Evolutionary conservation across 176 grass and related monocot species (phyloP).

Genomic region (Cenchrus purpureus): DNA sequence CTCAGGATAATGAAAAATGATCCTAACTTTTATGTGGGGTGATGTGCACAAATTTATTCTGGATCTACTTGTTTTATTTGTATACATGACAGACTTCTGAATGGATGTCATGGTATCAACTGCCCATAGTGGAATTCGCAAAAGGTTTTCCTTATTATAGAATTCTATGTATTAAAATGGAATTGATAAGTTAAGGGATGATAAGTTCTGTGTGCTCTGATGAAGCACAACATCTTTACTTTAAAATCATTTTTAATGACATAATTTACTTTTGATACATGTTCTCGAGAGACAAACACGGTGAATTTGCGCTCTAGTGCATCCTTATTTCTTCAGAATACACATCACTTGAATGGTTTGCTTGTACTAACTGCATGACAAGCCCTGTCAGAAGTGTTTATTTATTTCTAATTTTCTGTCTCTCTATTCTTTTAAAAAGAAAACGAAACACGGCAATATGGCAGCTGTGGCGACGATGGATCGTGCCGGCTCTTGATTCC

Average conservation of each 20-base stretch:
- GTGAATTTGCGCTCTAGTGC: not conserved
- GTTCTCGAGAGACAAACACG: not conserved
- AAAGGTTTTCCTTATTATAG: too few species aligned
- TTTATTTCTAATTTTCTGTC: not conserved
- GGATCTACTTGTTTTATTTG: too few species aligned
- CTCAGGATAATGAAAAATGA: too few species aligned
- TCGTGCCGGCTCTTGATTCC: too few species aligned
- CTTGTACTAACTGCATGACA: not conserved
- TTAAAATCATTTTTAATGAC: not conserved
- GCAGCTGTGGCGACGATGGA: too few species aligned
- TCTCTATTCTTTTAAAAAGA: not conserved
- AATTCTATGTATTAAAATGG: too few species aligned
- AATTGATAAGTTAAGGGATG: too few species aligned
- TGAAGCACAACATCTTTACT: not conserved
- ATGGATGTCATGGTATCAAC: too few species aligned
- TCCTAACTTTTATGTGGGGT: too few species aligned
- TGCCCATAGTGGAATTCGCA: too few species aligned
- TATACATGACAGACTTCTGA: too few species aligned
- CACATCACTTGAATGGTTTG: slow-evolving; percentile 11
- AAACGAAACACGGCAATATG: not conserved
- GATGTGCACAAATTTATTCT: too few species aligned
- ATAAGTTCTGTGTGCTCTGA: not conserved
- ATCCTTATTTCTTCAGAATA: not conserved
- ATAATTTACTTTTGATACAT: not conserved
- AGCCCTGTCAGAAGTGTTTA: not conserved